Evolutionary conservation across 768 basidiomycete genomes (phyloP).

Genomic region (Tricholoma matsutake): DNA sequence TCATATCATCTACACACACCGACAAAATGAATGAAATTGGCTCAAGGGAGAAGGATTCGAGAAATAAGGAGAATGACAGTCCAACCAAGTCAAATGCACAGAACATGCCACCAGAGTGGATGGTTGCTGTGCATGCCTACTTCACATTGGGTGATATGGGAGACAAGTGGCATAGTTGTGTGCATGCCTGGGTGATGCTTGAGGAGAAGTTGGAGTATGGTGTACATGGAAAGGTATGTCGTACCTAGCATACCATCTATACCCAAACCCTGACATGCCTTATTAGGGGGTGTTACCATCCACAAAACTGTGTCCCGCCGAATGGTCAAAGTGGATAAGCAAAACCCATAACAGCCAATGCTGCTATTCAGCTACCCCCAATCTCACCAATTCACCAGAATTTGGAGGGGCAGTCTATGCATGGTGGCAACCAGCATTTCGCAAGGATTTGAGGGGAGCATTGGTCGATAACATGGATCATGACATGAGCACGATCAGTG

Average conservation of each 20-base stretch:
- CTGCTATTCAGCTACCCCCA: not conserved
- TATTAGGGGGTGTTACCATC: not conserved
- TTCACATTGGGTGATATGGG: conserved; percentile 3
- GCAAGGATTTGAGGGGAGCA: not conserved
- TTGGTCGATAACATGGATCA: not conserved
- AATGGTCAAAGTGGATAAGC: not conserved
- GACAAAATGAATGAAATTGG: conserved; percentile 8
- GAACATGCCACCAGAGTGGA: conserved; percentile 1
- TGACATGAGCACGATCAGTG: not conserved
- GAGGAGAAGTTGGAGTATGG: conserved; percentile 5
- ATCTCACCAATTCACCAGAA: conserved; percentile 5
- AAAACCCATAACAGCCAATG: not conserved
- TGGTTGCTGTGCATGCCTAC: not conserved
- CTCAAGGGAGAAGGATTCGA: not conserved
- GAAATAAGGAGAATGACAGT: conserved; percentile 11
- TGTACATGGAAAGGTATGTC: not conserved
- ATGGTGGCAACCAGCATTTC: conserved; percentile 13
- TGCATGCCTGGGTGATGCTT: conserved; percentile 6
- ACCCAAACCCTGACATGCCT: not conserved
- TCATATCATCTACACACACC: conserved; percentile 6
- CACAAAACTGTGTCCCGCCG: not conserved
- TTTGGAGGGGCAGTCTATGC: conserved; percentile 9
- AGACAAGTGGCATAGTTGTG: conserved; percentile 4
- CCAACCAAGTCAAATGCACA: not conserved
- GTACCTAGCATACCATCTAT: not conserved